phyloP scores from a whole-genome alignment of 2,329 filamentous ascomycete genomes.

The Tolypocladium endophyticum region DNA sequence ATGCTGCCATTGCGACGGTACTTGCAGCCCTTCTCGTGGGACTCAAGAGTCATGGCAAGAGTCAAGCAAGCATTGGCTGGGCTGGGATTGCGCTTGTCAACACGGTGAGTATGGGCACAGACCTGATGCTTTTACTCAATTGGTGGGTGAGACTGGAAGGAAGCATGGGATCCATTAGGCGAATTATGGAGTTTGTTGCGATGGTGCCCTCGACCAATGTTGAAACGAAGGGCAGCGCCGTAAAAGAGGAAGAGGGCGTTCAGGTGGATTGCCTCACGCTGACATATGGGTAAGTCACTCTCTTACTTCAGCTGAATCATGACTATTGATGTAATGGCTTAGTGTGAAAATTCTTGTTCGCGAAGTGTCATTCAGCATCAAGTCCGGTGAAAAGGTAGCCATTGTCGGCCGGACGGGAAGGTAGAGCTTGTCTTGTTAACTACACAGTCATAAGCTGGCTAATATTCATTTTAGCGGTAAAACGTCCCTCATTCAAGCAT shows the following conservation, averaged over 20 bases:
- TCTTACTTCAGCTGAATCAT: background rate
- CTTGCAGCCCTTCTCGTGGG: background rate
- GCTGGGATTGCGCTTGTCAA: background rate
- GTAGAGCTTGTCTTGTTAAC: background rate
- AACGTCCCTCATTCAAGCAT: background rate
- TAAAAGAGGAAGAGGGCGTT: background rate
- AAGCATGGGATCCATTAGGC: background rate
- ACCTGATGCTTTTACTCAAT: background rate
- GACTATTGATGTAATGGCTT: background rate
- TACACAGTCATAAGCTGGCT: background rate
- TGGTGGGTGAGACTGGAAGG: background rate
- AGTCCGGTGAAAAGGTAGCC: background rate
- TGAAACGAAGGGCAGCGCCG: too few species aligned
- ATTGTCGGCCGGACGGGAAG: background rate
- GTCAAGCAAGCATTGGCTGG: background rate
- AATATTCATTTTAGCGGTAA: background rate
- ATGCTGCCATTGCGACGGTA: background rate
- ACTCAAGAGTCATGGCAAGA: background rate
- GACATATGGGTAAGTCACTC: background rate
- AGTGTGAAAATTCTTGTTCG: background rate
- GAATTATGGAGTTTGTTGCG: background rate
- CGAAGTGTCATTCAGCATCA: background rate
- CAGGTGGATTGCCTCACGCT: background rate
- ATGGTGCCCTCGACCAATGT: background rate
- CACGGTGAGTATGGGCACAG: background rate